These are phyloP conservation scores for Gastrolobium bilobum DNA, from an alignment of 306 rosid genomes.

Conservation along the genomic window DNA sequence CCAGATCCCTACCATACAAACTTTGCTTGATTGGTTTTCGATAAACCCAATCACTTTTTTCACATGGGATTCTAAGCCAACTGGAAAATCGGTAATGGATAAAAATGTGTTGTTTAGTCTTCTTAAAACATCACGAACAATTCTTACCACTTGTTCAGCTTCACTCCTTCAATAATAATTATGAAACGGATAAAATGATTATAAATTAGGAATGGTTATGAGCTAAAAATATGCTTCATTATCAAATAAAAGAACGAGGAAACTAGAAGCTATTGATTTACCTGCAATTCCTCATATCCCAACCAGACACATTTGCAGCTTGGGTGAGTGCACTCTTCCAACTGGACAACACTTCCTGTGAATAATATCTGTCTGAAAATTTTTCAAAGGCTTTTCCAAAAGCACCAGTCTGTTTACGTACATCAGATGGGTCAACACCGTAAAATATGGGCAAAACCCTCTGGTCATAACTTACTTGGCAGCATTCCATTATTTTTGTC, in stretches of 20 bases:
- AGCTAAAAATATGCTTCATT: too few species aligned
- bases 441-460: background rate
- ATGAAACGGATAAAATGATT: background rate
- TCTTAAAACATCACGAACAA: background rate
- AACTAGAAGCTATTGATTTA: background rate
- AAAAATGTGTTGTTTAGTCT: background rate
- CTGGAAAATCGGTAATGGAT: background rate
- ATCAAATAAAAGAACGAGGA: too few species aligned
- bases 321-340: background rate
- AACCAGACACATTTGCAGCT: background rate
- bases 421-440: background rate
- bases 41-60: background rate
- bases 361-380: background rate
- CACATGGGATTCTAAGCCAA: conserved; percentile 12
- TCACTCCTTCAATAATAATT: background rate
- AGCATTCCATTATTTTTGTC: background rate
- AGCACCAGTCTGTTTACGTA: background rate
- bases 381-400: background rate
- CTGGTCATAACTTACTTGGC: background rate
- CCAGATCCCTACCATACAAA: conserved; percentile 8
- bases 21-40: background rate
- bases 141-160: too few species aligned
- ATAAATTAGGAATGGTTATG: too few species aligned
- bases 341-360: too few species aligned
- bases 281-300: background rate